These are phyloP conservation scores for Aschersonia sp. DNA, from an alignment of 2,329 filamentous ascomycete species.

Conservation along the genomic window DNA sequence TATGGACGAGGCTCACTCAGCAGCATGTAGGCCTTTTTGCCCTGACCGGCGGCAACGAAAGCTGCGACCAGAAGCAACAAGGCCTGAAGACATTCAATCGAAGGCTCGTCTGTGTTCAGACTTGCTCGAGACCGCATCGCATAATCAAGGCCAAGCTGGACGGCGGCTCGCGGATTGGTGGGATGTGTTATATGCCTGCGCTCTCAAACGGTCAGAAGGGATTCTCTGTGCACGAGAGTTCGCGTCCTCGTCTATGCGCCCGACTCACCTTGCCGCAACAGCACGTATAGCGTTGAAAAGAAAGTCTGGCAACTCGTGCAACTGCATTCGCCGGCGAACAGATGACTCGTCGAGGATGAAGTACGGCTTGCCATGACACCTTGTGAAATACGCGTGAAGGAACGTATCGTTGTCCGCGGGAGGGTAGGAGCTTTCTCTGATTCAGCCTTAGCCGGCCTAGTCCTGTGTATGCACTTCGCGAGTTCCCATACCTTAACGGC, in stretches of 20 bases:
- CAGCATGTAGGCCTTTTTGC: conserved; percentile 79
- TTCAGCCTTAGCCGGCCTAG: neutral
- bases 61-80: conserved; percentile 62
- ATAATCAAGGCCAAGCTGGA: conserved; percentile 58
- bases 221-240: neutral
- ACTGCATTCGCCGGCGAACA: conserved; percentile 56
- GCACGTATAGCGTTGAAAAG: conserved; percentile 44
- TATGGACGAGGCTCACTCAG: conserved; percentile 40
- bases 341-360: conserved; percentile 67
- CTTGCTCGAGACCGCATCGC: conserved; percentile 53
- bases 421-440: conserved; percentile 30
- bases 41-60: conserved; percentile 62
- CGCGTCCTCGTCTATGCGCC: no score
- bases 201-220: neutral
- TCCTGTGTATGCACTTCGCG: neutral
- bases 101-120: conserved; percentile 69
- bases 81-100: conserved; percentile 62
- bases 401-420: conserved; percentile 44
- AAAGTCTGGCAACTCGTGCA: conserved; percentile 47
- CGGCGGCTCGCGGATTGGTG: conserved; percentile 51
- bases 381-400: conserved; percentile 65
- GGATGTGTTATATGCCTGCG: conserved; percentile 51
- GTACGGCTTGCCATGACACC: conserved; percentile 71
- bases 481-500: neutral
- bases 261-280: conserved; percentile 44